phyloP scores from a whole-genome alignment of 768 basidiomycete genomes.

The Suillus variegatus region DNA sequence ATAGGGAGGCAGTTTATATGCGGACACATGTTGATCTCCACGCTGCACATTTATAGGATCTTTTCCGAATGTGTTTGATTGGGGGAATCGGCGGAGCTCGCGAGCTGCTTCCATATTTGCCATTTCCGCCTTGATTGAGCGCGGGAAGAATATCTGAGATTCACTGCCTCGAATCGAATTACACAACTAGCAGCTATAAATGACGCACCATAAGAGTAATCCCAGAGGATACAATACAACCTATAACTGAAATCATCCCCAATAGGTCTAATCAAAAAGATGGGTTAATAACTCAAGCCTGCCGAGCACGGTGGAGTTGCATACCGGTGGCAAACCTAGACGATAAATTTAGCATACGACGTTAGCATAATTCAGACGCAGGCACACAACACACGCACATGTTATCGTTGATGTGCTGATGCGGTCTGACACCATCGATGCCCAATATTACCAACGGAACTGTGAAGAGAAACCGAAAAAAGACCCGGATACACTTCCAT shows the following conservation, averaged over 20 bases:
- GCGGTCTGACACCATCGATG: constrained; percentile 64
- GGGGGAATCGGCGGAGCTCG: constrained; percentile 1
- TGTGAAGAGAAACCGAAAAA: constrained; percentile 74
- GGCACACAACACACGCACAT: constrained; percentile 35
- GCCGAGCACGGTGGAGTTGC: no score
- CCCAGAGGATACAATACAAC: constrained; percentile 65
- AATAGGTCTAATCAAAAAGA: constrained; percentile 54
- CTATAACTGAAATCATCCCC: constrained; percentile 56
- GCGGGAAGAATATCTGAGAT: constrained; percentile 81
- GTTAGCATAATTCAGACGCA: not conserved
- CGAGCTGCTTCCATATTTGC: constrained; percentile 48
- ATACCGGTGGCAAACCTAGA: constrained; percentile 27
- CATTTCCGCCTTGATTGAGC: constrained; percentile 69
- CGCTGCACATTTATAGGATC: not conserved
- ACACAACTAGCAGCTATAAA: not conserved
- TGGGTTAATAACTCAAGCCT: not conserved
- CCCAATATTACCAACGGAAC: constrained; percentile 66
- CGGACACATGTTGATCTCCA: constrained; percentile 18
- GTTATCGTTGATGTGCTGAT: constrained; percentile 65
- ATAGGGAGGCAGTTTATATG: constrained; percentile 26
- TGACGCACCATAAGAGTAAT: constrained; percentile 69
- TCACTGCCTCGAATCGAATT: not conserved
- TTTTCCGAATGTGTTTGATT: not conserved
- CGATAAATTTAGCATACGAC: not conserved
- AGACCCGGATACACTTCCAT: constrained; percentile 62